Evolutionary conservation across 106 monocot species (phyloP).

Genomic region (Dendrobium officinale): DNA sequence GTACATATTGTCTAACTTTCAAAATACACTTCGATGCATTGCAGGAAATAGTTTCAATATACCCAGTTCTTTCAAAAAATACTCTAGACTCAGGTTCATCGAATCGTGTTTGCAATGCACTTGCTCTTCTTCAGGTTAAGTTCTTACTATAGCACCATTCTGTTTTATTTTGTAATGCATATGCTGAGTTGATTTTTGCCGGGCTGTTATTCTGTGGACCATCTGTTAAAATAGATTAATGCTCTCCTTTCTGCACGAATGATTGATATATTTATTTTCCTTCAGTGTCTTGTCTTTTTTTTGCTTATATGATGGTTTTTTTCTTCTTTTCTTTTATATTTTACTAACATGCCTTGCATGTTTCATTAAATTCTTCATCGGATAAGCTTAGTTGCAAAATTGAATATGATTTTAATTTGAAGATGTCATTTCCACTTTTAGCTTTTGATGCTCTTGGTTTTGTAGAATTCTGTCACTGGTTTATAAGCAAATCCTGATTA

Average conservation of each 20-base stretch:
- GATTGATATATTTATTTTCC: background rate
- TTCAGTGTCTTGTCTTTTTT: background rate
- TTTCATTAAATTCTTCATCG: background rate
- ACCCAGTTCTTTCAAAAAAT: constrained; percentile 63
- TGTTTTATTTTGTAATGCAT: background rate
- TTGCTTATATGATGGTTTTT: background rate
- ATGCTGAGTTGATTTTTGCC: background rate
- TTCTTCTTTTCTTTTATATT: background rate
- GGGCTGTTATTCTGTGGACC: background rate
- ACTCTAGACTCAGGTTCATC: constrained; percentile 42
- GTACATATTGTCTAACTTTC: background rate
- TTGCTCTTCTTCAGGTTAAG: constrained; percentile 79
- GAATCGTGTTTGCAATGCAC: constrained; percentile 68
- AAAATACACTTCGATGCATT: constrained; percentile 2
- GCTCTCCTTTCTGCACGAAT: background rate
- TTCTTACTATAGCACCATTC: background rate
- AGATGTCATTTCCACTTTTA: background rate
- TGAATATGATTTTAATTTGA: background rate
- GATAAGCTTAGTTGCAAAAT: background rate
- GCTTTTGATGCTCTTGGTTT: background rate
- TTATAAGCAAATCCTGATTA: background rate
- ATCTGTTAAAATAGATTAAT: background rate
- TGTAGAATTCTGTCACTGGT: background rate
- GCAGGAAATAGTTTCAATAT: constrained; percentile 79
- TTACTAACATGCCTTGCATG: background rate